These are phyloP conservation scores for Rhododendron griersonianum DNA, from an alignment of 148 eudicot genomes.

Conservation along the genomic window DNA sequence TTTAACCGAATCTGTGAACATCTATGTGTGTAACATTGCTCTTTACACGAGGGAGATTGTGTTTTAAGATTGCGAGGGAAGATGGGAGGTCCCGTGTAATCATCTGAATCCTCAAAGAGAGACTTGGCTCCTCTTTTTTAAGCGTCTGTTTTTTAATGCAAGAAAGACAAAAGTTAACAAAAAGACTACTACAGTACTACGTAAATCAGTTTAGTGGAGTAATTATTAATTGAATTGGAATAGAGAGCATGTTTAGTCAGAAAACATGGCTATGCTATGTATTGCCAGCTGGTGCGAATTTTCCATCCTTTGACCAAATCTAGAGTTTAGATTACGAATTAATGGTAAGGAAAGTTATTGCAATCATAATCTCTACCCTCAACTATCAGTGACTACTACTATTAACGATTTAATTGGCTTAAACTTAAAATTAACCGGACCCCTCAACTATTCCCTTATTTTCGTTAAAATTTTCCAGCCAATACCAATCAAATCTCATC, in stretches of 20 bases:
- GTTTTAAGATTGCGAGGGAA: neutral
- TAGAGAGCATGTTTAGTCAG: neutral
- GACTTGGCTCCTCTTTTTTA: too few relatives aligned
- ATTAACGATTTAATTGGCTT: neutral
- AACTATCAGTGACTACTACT: neutral
- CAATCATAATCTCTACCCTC: neutral
- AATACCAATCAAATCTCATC: neutral
- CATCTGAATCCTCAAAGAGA: too few relatives aligned
- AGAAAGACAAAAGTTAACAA: too few relatives aligned
- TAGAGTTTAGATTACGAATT: neutral
- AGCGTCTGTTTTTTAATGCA: too few relatives aligned
- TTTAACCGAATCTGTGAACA: too few relatives aligned
- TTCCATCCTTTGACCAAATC: neutral
- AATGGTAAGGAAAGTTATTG: neutral
- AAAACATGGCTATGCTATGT: neutral
- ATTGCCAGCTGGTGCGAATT: neutral
- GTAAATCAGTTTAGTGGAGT: neutral
- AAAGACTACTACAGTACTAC: neutral
- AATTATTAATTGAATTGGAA: too few relatives aligned
- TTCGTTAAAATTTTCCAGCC: neutral
- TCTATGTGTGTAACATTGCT: too few relatives aligned
- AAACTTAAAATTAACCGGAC: neutral
- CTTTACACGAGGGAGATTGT: too few relatives aligned
- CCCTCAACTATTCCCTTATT: neutral
- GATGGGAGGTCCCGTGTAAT: neutral